Evolutionary conservation across 2,329 filamentous ascomycete genomes (phyloP), one percentile per base, ranked within the genome.

Genomic region (Coccinonectria pachysandricola): DNA sequence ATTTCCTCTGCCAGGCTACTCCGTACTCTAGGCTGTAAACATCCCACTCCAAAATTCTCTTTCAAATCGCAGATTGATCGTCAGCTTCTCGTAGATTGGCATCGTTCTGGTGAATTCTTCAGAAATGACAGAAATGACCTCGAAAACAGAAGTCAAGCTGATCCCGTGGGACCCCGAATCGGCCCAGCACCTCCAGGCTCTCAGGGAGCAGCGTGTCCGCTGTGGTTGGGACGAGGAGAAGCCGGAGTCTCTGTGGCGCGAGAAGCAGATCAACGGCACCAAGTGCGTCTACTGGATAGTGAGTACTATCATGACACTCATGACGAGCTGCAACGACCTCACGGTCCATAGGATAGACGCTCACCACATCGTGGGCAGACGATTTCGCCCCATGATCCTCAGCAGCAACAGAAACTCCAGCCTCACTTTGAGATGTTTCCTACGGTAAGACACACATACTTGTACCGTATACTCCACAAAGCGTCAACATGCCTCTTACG

Each of bases 271-370:
- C 3, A 19, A 14, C 3, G 43, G 43, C 1, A 19, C 13, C 2
- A 46, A 46, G 11, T 46, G 39, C 3, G 36, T 46, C 3, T 46
- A 37, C n/a, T 46, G 43, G 43, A 46, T 46, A 8, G 43, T 43
- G 15, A 18, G 37, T 28, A 3, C 9, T 12, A 16, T 11, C 2
- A n/a, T 8, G 7, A 2, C 12, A 8, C 6, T 15, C n/a, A 6
- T 7, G 6, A 3, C 0, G 6, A 6, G 3, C 5, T 6, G 9
- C 8, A 8, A 9, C 3, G 7, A 4, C 1, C 2, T 11, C 1
- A n/a, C 26, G 39, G 12, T 31, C 8, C 17, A 8, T 12, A 14
- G 9, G 2, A 9, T 15, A 45, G 42, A 36, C 36, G 0, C 19
- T 43, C 10, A n/a, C n/a, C n/a, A n/a, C n/a, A n/a, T n/a, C n/a